Base-by-base conservation (phyloP, 176 grass and related monocot genomes). In the Musa schizocarpa region DNA sequence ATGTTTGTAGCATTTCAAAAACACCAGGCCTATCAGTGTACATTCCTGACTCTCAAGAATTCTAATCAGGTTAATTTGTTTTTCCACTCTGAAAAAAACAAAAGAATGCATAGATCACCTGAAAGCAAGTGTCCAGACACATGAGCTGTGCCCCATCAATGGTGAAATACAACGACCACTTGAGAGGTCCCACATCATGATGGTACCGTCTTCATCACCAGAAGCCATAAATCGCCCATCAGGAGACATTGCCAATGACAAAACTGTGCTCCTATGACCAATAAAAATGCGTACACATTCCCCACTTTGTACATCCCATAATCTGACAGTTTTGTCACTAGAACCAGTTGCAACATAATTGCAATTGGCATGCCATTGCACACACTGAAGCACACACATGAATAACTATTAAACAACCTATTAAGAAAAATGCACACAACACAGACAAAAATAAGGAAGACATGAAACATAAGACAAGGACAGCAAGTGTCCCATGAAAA, bases 281-380 rank as follows among this genome's bases (percentile, higher is more conserved):
- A 98, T 88, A 69, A 98, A 98, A 77, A 98, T 90, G 48, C 94
- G 79, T 80, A 86, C 92, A 63, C 88, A 98, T 75, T 98, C 88
- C 78, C 94, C 94, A 61, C 83, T 87, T 67, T 93, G 94, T 71
- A 98, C 86, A 76, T 98, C 94, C 94, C 94, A 98, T 73, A 98
- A 73, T 82, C 90, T 84, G 65, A 98, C 88, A 70, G 90, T 98
- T 83, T 98, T 98, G 82, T 98, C 94, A 11, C 94, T 98, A 17
- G 90, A 98, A 23, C 90, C 94, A 0, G 90, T 93, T 27, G 85
- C 94, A 76, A 93, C 89, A 74, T 98, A 98, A 76, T 98, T 98
- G 82, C 90, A 93, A 81, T 98, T 98, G 77, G 88, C 82, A 91
- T 98, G 95, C 95, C 90, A 98, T 70, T 98, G 90, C 59, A 98